These are phyloP conservation scores for Codiaeum variegatum DNA, from an alignment of 441 rosid species.

Conservation along the genomic window DNA sequence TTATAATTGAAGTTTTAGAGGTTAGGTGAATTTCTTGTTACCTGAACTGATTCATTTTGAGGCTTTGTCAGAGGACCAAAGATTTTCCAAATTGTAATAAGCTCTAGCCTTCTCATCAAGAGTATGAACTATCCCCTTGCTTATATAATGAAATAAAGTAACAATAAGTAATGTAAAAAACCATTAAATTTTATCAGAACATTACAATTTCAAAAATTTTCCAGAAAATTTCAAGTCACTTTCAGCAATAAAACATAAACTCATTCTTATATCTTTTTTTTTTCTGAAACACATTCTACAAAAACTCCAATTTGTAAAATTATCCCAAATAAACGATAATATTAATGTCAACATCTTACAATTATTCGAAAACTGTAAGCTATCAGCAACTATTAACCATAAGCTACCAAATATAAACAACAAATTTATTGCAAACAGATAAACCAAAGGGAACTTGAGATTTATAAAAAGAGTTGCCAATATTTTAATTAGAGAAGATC, in stretches of 20 bases:
- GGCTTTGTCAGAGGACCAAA: slow-evolving; percentile 45
- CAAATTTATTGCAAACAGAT: too few species aligned
- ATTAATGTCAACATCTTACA: too few species aligned
- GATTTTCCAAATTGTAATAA: slow-evolving; percentile 71
- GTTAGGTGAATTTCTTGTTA: slow-evolving; percentile 18
- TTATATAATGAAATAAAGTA: slow-evolving; percentile 25
- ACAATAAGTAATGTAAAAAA: background rate
- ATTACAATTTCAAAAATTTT: background rate
- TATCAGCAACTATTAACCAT: too few species aligned
- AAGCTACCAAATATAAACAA: too few species aligned
- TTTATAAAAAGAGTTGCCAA: too few species aligned
- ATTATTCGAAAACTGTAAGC: too few species aligned
- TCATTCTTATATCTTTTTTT: too few species aligned
- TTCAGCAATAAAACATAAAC: background rate
- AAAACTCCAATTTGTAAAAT: too few species aligned
- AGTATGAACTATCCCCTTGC: slow-evolving; percentile 84
- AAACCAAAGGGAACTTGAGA: too few species aligned
- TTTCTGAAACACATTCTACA: too few species aligned
- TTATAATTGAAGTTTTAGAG: background rate
- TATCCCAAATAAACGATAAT: too few species aligned
- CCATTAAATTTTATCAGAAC: background rate
- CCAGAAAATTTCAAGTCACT: background rate
- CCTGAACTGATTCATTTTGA: slow-evolving; percentile 47
- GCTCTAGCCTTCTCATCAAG: slow-evolving; percentile 92
- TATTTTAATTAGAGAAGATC: too few species aligned